These are phyloP conservation scores for Corymbia calophylla DNA, from an alignment of 441 rosid species.

Conservation along the genomic window DNA sequence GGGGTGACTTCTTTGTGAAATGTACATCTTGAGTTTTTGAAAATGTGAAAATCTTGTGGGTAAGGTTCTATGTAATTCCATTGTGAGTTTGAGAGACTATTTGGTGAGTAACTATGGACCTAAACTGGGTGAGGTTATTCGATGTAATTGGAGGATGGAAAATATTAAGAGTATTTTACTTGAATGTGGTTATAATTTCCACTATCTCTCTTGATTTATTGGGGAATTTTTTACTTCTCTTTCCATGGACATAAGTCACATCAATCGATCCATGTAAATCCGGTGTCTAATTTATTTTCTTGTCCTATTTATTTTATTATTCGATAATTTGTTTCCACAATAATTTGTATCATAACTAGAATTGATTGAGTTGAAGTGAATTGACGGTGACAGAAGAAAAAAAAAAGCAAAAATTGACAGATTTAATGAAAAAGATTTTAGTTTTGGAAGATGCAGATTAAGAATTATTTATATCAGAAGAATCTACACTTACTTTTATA, in stretches of 20 bases:
- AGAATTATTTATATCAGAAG: neutral
- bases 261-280: neutral
- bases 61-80: neutral
- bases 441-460: neutral
- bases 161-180: neutral
- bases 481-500: neutral
- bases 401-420: neutral
- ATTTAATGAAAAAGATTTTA: neutral
- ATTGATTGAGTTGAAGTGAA: neutral
- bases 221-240: neutral
- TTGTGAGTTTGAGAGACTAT: neutral
- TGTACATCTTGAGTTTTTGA: neutral
- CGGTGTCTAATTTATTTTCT: neutral
- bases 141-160: neutral
- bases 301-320: neutral
- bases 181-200: fast-evolving
- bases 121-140: neutral
- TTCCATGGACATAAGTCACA: neutral
- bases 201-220: neutral
- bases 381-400: neutral
- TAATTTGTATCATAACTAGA: neutral
- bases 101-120: neutral
- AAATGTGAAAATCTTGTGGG: neutral
- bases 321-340: neutral
- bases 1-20: neutral